phyloP scores from a whole-genome alignment of 2,329 filamentous ascomycete species.

The Fusarium cicatricum region DNA sequence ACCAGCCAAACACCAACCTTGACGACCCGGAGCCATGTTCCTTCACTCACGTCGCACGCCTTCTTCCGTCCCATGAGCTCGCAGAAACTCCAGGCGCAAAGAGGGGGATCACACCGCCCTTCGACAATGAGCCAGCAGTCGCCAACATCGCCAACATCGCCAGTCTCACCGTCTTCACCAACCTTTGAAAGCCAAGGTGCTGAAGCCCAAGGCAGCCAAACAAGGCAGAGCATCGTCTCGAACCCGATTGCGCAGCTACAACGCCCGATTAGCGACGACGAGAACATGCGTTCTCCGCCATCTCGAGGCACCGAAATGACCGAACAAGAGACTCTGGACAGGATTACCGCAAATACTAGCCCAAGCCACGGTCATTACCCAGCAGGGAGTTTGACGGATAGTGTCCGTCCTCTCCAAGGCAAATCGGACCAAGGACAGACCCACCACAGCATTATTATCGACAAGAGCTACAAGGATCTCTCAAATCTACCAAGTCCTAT shows the following conservation, averaged over 20 bases:
- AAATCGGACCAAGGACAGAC: conserved; percentile 41
- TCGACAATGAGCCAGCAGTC: conserved; percentile 50
- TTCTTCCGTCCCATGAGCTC: conserved; percentile 99
- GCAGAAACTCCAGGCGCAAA: conserved; percentile 89
- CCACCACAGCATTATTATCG: conserved; percentile 65
- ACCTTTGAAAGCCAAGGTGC: conserved; percentile 52
- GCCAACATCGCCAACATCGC: conserved; percentile 33
- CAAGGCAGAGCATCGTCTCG: conserved; percentile 66
- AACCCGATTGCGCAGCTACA: conserved; percentile 52
- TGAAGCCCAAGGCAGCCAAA: conserved; percentile 54
- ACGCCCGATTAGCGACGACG: conserved; percentile 48
- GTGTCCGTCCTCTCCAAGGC: conserved; percentile 77
- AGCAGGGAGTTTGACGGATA: conserved; percentile 75
- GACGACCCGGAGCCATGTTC: conserved; percentile 85
- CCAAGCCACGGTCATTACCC: conserved; percentile 68
- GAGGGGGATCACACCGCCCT: conserved; percentile 65
- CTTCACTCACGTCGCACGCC: conserved; percentile 85
- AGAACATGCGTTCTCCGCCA: conserved; percentile 66
- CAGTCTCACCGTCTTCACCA: conserved; percentile 30
- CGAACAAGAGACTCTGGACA: conserved; percentile 75
- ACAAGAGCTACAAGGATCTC: conserved; percentile 65
- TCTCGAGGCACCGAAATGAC: conserved; percentile 86
- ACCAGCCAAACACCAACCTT: conserved; percentile 65
- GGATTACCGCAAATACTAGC: conserved; percentile 77
- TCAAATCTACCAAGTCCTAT: conserved; percentile 64